Base-by-base conservation (phyloP, 192 early-diverging fungal species). In the Coemansia umbellata region DNA sequence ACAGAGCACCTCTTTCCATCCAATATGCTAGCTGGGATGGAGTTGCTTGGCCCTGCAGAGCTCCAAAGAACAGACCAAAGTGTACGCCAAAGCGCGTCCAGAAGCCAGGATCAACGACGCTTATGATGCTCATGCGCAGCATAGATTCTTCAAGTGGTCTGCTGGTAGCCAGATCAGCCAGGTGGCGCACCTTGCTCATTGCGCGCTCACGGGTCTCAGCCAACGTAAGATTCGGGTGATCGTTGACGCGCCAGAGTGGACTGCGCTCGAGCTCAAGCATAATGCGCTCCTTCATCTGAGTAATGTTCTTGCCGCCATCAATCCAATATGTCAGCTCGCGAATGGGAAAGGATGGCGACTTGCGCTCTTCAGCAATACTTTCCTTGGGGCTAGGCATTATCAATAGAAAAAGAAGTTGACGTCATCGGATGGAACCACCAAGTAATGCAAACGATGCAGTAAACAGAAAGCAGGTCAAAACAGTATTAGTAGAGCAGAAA, bases 51-150 rank as follows among this genome's bases (percentile, higher is more conserved):
- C 91, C 86, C 60, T 87, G 84, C 24, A 95, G 76, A 22, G 91
- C 87, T 15, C 88, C 88, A 71, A 92, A 84, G 78, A 93, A 95
- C 42, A 95, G 70, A 19, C 92, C 91, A 64, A 83, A 89, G 76
- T 94, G 91, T 40, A 94, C 91, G 55, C 91, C 92, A 56, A 91
- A 82, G 11, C 92, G 85, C 10, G 92, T 94, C 92, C 92, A 94
- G 61, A 91, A 86, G 7, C 84, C 89, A 30, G 92, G 89, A 55
- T 94, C 92, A 9, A 94, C 72, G 30, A 92, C 69, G 58, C 84
- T 87, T 32, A 92, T 69, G 14, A 90, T 76, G 68, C 84, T 84
- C 89, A 94, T 87, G 32, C 90, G 82, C 60, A 79, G 63, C 66
- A 83, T 84, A 47, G 90, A 88, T 31, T 81, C 69, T 14, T 79